These are phyloP conservation scores for Aspergillus bombycis DNA, from an alignment of 2,329 filamentous ascomycete genomes.

Conservation along the genomic window DNA sequence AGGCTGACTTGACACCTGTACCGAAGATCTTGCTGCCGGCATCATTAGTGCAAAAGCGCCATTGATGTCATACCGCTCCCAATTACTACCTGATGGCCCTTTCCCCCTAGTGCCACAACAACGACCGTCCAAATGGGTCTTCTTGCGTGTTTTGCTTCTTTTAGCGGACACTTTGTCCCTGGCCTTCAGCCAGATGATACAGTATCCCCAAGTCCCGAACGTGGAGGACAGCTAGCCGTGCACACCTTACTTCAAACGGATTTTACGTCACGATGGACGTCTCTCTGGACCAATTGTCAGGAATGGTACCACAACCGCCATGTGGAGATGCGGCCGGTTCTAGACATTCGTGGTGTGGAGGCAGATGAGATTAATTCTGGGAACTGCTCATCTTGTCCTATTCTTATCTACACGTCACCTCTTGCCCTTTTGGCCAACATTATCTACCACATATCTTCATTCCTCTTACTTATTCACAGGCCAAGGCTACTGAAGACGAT, in stretches of 20 bases:
- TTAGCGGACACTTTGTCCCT: constrained; percentile 24
- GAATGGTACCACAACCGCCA: constrained; percentile 31
- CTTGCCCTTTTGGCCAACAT: constrained; percentile 31
- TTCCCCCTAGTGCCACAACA: constrained; percentile 8
- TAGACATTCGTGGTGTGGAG: constrained; percentile 28
- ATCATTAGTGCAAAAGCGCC: constrained; percentile 21
- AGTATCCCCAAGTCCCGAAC: constrained; percentile 15
- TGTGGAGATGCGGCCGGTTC: constrained; percentile 24
- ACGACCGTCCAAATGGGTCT: constrained; percentile 16
- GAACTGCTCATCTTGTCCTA: constrained; percentile 27
- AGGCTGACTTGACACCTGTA: background rate
- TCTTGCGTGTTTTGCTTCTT: constrained; percentile 24
- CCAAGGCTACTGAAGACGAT: constrained; percentile 28
- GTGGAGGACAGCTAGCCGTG: background rate
- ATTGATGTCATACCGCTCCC: constrained; percentile 12
- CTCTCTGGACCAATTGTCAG: constrained; percentile 29
- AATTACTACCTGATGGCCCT: constrained; percentile 8
- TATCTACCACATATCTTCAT: constrained; percentile 28
- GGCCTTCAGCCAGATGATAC: constrained; percentile 15
- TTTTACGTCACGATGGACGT: constrained; percentile 28
- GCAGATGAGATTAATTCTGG: constrained; percentile 28
- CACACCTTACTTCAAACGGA: constrained; percentile 16
- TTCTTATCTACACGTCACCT: constrained; percentile 31
- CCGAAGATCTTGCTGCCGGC: constrained; percentile 26
- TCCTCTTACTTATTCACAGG: constrained; percentile 26